These are phyloP conservation scores for Aspergillus ochraceus DNA, from an alignment of 2,329 filamentous ascomycete species.

Conservation along the genomic window DNA sequence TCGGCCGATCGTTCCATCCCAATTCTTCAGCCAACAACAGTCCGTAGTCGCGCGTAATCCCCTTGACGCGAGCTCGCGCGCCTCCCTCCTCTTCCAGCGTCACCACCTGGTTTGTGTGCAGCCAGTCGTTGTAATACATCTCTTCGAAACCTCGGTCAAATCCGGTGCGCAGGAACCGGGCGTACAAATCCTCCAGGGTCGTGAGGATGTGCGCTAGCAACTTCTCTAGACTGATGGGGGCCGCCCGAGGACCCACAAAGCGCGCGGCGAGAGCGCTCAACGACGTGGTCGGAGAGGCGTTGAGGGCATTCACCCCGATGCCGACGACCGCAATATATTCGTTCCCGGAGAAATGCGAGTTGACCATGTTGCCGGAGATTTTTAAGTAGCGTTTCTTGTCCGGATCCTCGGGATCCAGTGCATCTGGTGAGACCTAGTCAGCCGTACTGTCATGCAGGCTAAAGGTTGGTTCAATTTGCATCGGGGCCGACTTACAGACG, in stretches of 20 bases:
- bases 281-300: conserved; percentile 81
- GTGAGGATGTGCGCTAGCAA: conserved; percentile 80
- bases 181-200: conserved; percentile 75
- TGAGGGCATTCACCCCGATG: conserved; percentile 82
- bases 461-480: background rate
- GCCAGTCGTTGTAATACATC: conserved; percentile 79
- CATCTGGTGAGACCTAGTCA: conserved; percentile 49
- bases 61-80: conserved; percentile 71
- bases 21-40: conserved; percentile 82
- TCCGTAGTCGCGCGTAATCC: conserved; percentile 91
- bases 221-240: conserved; percentile 70
- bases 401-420: conserved; percentile 61
- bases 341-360: conserved; percentile 74
- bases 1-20: conserved; percentile 68
- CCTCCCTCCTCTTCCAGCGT: conserved; percentile 81
- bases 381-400: conserved; percentile 67
- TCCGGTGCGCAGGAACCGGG: conserved; percentile 69
- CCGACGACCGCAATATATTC: conserved; percentile 85
- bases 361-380: conserved; percentile 89
- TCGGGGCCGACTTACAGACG: conserved; percentile 60
- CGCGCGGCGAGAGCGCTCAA: conserved; percentile 67
- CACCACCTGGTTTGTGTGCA: conserved; percentile 74
- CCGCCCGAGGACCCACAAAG: conserved; percentile 42
- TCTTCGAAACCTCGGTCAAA: conserved; percentile 73
- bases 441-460: background rate